Evolutionary conservation across 768 basidiomycete genomes (phyloP).

Genomic region (Psilocybe cubensis): DNA sequence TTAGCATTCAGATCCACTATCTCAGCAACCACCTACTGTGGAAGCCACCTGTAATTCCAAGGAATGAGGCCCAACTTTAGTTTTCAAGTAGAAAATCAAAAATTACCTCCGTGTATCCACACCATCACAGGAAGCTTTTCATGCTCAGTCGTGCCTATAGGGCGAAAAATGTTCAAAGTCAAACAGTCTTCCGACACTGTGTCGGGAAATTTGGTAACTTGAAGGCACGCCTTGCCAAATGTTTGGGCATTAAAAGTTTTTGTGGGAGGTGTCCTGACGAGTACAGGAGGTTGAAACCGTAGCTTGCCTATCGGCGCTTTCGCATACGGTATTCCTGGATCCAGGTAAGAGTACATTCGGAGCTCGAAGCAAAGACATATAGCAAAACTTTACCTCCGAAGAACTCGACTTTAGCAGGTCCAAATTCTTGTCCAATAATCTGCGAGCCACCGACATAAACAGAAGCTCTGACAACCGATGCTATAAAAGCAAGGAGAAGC

Average conservation of each 20-base stretch:
- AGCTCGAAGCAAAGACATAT: no score
- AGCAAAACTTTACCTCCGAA: slow-evolving; percentile 5
- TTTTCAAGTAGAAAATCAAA: no score
- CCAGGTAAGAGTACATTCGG: background rate
- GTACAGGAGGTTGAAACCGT: slow-evolving; percentile 46
- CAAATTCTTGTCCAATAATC: background rate
- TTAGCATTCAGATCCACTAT: no score
- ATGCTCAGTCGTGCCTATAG: slow-evolving; percentile 31
- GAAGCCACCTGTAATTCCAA: no score
- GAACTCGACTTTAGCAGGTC: slow-evolving; percentile 7
- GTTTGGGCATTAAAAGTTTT: slow-evolving; percentile 45
- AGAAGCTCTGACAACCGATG: background rate
- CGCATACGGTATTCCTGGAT: slow-evolving; percentile 52
- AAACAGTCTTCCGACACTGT: slow-evolving; percentile 60
- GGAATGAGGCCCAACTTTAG: no score
- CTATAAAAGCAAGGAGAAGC: background rate
- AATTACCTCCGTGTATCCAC: slow-evolving; percentile 17
- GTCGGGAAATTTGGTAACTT: slow-evolving; percentile 35
- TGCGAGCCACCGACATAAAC: background rate
- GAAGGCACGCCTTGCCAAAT: slow-evolving; percentile 49
- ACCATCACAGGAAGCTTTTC: slow-evolving; percentile 38
- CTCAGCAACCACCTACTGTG: no score
- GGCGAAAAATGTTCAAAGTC: slow-evolving; percentile 59
- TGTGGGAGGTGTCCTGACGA: slow-evolving; percentile 35
- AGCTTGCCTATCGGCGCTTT: slow-evolving; percentile 50